Conservation (phyloP, 371 early-diverging fungal genomes). For the Blakeslea trispora region DNA sequence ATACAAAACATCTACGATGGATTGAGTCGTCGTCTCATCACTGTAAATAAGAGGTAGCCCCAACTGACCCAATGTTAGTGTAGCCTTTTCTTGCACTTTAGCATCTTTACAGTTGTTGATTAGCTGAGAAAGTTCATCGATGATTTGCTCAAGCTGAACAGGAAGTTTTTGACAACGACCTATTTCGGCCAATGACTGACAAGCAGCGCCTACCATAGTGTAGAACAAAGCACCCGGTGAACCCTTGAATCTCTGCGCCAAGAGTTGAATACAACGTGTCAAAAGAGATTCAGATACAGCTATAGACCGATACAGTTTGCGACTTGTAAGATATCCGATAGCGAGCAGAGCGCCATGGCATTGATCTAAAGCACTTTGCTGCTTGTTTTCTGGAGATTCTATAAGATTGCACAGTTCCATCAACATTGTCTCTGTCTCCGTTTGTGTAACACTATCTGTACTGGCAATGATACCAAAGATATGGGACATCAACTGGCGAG, state of each 20-base stretch:
- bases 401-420: constrained; percentile 40
- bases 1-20: constrained; percentile 60
- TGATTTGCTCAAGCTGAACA: constrained; percentile 21
- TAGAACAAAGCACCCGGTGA: constrained; percentile 43
- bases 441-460: constrained; percentile 34
- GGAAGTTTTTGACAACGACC: constrained; percentile 60
- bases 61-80: constrained; percentile 71
- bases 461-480: constrained; percentile 78
- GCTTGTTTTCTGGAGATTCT: constrained; percentile 29
- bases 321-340: constrained; percentile 68
- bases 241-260: constrained; percentile 50
- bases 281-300: constrained; percentile 35
- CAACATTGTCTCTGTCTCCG: constrained; percentile 46
- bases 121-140: constrained; percentile 51
- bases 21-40: constrained; percentile 36
- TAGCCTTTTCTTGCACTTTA: constrained; percentile 77
- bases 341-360: constrained; percentile 72
- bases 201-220: constrained; percentile 56
- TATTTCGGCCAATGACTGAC: constrained; percentile 66
- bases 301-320: constrained; percentile 64
- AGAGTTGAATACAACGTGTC: constrained; percentile 37
- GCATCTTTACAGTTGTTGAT: constrained; percentile 63
- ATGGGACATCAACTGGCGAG: constrained; percentile 67
- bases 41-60: constrained; percentile 47
- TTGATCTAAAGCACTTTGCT: constrained; percentile 44